phyloP scores from a whole-genome alignment of 257 asterid genomes.

The Nicotiana sylvestris region DNA sequence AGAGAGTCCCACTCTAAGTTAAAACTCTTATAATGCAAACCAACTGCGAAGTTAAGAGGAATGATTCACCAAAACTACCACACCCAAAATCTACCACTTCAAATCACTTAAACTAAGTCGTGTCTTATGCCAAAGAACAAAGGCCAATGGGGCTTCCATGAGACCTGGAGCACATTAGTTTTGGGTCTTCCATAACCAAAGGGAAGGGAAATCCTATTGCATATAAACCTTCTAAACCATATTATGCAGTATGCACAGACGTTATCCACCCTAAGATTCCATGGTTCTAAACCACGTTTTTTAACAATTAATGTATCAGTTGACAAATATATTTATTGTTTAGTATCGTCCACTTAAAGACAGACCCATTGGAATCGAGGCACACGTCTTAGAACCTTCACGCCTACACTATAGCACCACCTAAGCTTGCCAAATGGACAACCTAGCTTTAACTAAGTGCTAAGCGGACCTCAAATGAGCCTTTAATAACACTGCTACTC shows the following conservation, averaged over 20 bases:
- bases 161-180: not conserved
- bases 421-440: not conserved
- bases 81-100: not conserved
- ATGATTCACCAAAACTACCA: not conserved
- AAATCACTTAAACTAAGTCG: not conserved
- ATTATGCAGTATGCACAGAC: not conserved
- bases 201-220: not conserved
- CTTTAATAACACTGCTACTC: conserved; percentile 1
- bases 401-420: not conserved
- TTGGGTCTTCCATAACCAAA: not conserved
- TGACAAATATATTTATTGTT: not conserved
- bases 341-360: not conserved
- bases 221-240: not conserved
- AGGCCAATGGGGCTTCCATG: not conserved
- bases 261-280: conserved; percentile 4
- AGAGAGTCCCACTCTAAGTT: not conserved
- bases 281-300: not conserved
- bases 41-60: not conserved
- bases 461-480: not conserved
- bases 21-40: not conserved
- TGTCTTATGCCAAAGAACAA: not conserved
- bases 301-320: conserved; percentile 1
- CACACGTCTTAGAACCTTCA: not conserved
- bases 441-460: not conserved
- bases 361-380: not conserved